Base-by-base conservation (phyloP, 2,329 filamentous ascomycete genomes). In the Hirsutella thompsonii region DNA sequence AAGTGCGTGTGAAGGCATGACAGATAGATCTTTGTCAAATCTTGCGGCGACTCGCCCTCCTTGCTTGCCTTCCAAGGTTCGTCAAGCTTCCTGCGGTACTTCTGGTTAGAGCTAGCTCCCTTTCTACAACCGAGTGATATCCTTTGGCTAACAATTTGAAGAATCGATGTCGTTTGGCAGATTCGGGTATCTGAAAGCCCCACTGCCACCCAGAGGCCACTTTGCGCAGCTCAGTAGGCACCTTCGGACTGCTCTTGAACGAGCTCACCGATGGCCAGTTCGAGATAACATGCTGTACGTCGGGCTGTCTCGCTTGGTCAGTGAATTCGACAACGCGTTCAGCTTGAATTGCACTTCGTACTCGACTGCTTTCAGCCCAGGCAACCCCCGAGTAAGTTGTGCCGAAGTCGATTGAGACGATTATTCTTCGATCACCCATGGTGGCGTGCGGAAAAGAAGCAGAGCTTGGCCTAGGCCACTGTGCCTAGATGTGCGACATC, bases 371-470 rank as follows among this genome's bases (percentile, higher is more conserved):
- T 44, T 69, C 61, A 34, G 64, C 65, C 67, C 68, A 75, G 23
- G 68, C 68, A n/a, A 74, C 59, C 23, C 69, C 70, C 13, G 70
- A 72, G 50, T 69, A 75, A 4, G 72, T 76, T 11, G 71, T 75
- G 20, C 72, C 71, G 48, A 75, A 74, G 49, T 75, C 71, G 44
- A 75, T 68, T 18, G 67, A 70, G 46, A 73, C 61, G 39, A 74
- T 61, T 45, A 73, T 65, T 51, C 61, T 67, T 48, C 62, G 50
- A 33, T 53, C 51, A 42, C 46, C 45, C 58, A 61, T 61, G 44
- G 35, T 52, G 38, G 42, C 42, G 46, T 45, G 42, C 40, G 42
- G 42, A 21, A 20, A 16, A 2, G 32, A 26, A 26, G 14, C 16
- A 18, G n/a, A n/a, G 21, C 8, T 39, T 26, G 33, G 23, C 23